Conservation (phyloP, 2,329 filamentous ascomycete genomes). For the Colletotrichum trifolii region DNA sequence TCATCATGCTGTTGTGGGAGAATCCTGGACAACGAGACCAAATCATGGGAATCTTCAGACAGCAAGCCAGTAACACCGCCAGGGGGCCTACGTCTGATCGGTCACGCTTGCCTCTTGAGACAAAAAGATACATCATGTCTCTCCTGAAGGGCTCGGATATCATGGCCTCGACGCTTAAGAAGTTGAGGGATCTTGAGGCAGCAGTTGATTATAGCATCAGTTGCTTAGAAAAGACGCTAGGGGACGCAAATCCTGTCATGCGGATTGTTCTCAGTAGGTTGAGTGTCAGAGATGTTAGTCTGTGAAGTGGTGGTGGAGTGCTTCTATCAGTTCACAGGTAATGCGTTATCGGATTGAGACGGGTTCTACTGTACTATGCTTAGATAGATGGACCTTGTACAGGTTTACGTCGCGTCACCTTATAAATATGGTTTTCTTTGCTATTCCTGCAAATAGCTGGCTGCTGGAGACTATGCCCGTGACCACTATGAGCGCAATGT, state of each 20-base stretch:
- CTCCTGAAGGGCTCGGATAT: conserved; percentile 4
- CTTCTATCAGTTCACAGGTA: too few species aligned
- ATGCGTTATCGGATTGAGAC: too few species aligned
- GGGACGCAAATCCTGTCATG: conserved; percentile 15
- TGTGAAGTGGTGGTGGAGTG: background rate
- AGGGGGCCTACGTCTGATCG: background rate
- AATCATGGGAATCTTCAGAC: conserved; percentile 13
- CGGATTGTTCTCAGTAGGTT: conserved; percentile 18
- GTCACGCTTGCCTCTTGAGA: background rate
- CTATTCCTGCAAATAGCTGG: too few species aligned
- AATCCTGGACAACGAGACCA: background rate
- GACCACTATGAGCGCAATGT: too few species aligned
- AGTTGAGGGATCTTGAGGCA: conserved; percentile 8
- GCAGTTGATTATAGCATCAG: conserved; percentile 3
- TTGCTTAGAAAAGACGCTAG: background rate
- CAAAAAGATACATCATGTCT: conserved; percentile 2
- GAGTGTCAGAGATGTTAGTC: conserved; percentile 1
- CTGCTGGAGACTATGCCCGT: too few species aligned
- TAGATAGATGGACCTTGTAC: too few species aligned
- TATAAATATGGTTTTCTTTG: too few species aligned
- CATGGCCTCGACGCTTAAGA: background rate
- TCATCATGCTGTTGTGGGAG: conserved; percentile 39
- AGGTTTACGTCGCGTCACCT: too few species aligned
- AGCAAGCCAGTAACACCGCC: background rate
- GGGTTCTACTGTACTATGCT: too few species aligned